Evolutionary conservation across 495 filamentous ascomycete genomes (phyloP), one percentile per base, ranked within the genome.

Genomic region (Chaetomidium leptoderma): DNA sequence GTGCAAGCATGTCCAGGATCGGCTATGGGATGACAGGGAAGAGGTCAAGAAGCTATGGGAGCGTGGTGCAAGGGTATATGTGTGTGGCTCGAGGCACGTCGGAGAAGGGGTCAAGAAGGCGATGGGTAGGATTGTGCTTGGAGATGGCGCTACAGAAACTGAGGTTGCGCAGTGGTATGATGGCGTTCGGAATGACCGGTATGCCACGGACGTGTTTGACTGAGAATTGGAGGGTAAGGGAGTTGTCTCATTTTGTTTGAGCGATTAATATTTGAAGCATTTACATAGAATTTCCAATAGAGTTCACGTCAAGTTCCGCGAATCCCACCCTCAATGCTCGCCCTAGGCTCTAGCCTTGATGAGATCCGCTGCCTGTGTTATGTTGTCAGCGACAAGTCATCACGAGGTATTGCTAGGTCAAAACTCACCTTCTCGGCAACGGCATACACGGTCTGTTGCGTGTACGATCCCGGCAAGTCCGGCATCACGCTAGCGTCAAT

Each of bases 171-270:
- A 76, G 63, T 82, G 76, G 81, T 86, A 84, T 69, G 76, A 83
- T 54, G 66, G 67, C 11, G 58, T 86, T 55, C 73, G 78, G 66
- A 82, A 86, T 61, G 78, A 80, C 66, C 66, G 86, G 60, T 88
- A 83, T 76, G 83, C 83, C 29, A 84, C 78, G 16, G 86, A 89
- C 74, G 83, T 87, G 39, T 89, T 89, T 75, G 81, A 81, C 58
- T 81, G 40, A 23, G 33, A 4, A n/a, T n/a, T n/a, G 17, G 21
- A 69, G 53, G 46, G 53, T 6, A 0, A 10, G 44, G 16, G 23
- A n/a, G 24, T 24, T n/a, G n/a, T n/a, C n/a, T n/a, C n/a, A n/a
- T n/a, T n/a, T n/a, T n/a, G 6, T 29, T 14, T n/a, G 14, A 23
- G 26, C 19, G 44, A n/a, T 30, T 29, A 30, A 5, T 47, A n/a